Conservation (phyloP, 345 rosid species). For the Corchorus capsularis region DNA sequence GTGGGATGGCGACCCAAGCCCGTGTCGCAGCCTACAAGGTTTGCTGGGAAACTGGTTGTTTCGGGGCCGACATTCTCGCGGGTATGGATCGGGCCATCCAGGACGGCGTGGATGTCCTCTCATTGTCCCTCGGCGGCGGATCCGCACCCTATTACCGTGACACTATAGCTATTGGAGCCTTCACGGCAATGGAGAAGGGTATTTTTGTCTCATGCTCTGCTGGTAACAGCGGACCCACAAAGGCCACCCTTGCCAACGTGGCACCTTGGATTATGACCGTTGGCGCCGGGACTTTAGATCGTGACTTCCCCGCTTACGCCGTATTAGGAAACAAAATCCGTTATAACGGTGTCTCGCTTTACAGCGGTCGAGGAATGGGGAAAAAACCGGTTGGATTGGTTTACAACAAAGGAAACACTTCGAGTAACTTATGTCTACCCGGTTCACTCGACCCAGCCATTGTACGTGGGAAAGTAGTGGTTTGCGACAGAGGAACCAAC, state of each 20-base stretch:
- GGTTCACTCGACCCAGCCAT: constrained; percentile 61
- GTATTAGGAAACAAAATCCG: constrained; percentile 48
- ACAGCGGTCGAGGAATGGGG: constrained; percentile 70
- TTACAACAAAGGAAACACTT: constrained; percentile 44
- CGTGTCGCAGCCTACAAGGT: constrained; percentile 84
- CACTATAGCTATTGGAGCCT: constrained; percentile 69
- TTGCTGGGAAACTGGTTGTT: constrained; percentile 74
- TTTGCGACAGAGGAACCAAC: constrained; percentile 79
- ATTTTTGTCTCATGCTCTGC: constrained; percentile 81
- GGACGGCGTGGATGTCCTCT: constrained; percentile 92
- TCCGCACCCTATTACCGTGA: constrained; percentile 65
- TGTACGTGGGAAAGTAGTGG: constrained; percentile 72
- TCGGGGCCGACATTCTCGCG: constrained; percentile 79
- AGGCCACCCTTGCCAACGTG: constrained; percentile 64
- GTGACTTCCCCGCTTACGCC: constrained; percentile 80
- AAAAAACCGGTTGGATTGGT: constrained; percentile 49
- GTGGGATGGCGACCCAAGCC: constrained; percentile 78
- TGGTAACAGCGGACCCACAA: constrained; percentile 75
- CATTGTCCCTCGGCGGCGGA: constrained; percentile 83
- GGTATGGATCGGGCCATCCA: constrained; percentile 74
- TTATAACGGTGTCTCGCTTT: constrained; percentile 70
- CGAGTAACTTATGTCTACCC: constrained; percentile 65
- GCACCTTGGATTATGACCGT: constrained; percentile 98
- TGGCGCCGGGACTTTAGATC: constrained; percentile 87
- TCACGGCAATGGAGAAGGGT: constrained; percentile 78